Conservation (phyloP, 305 asterid genomes). For the Fraxinus latifolia region DNA sequence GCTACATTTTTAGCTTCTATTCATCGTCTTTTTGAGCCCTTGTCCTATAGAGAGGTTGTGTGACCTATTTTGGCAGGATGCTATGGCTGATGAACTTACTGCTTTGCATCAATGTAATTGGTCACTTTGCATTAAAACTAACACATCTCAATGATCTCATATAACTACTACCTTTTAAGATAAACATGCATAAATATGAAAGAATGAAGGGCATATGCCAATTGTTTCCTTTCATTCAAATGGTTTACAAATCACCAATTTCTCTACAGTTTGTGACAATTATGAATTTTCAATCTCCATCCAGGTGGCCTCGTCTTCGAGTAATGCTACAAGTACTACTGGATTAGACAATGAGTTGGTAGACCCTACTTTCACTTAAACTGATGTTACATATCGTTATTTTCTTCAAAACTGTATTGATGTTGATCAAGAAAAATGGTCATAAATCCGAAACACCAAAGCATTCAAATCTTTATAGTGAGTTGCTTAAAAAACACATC, state of each 20-base stretch:
- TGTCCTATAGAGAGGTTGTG: too few relatives aligned
- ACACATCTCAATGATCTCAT: too few relatives aligned
- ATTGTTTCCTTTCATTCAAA: background rate
- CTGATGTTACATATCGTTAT: background rate
- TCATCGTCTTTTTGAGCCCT: too few relatives aligned
- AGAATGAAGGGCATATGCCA: background rate
- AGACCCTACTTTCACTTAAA: too few relatives aligned
- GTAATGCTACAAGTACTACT: background rate
- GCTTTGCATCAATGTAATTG: too few relatives aligned
- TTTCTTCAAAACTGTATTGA: background rate
- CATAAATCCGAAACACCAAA: background rate
- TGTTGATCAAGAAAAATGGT: background rate
- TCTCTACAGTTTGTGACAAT: background rate
- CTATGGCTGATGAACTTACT: too few relatives aligned
- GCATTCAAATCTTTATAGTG: background rate
- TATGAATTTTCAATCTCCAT: background rate
- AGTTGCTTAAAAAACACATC: background rate
- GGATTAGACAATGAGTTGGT: too few relatives aligned
- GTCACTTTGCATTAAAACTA: too few relatives aligned
- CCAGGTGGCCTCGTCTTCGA: background rate
- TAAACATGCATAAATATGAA: background rate
- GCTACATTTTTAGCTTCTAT: too few relatives aligned
- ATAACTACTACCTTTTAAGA: too few relatives aligned
- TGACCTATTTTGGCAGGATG: too few relatives aligned
- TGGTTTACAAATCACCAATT: background rate